Evolutionary conservation across 371 early-diverging fungal species (phyloP).

Genomic region (Lichtheimia hyalospora): DNA sequence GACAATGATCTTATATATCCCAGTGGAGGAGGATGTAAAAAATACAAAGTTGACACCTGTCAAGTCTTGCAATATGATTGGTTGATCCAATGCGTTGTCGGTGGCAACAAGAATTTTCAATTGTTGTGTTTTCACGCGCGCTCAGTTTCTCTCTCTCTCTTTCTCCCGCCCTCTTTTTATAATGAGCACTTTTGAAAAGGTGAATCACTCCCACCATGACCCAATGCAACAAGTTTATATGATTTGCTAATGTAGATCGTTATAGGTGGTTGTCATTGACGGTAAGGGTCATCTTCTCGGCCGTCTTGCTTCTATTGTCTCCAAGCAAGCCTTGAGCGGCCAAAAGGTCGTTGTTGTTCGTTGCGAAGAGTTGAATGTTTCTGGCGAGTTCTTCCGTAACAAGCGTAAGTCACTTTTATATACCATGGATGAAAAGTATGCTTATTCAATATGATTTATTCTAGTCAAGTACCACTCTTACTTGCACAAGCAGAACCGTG

Average conservation of each 20-base stretch:
- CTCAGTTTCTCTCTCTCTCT: constrained; percentile 14
- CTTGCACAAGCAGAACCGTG: constrained; percentile 98
- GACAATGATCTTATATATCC: too few species aligned
- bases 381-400: constrained; percentile 98
- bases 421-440: too few species aligned
- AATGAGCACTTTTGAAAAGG: constrained; percentile 43
- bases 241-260: constrained; percentile 1
- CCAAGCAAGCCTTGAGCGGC: constrained; percentile 98
- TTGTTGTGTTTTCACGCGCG: neutral
- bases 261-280: constrained; percentile 97
- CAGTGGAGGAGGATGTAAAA: too few species aligned
- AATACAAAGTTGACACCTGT: too few species aligned
- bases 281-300: constrained; percentile 99
- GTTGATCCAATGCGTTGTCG: neutral
- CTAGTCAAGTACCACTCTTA: constrained; percentile 93
- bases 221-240: neutral
- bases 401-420: constrained; percentile 73
- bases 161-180: constrained; percentile 13
- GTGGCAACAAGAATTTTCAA: constrained; percentile 2
- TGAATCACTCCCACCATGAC: constrained; percentile 4
- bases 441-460: too few species aligned
- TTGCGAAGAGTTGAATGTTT: constrained; percentile 96
- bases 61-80: too few species aligned
- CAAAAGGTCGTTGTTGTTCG: constrained; percentile 97
- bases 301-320: constrained; percentile 96